Conservation (phyloP, 2,329 filamentous ascomycete genomes). For the Didymosphaeria variabile region DNA sequence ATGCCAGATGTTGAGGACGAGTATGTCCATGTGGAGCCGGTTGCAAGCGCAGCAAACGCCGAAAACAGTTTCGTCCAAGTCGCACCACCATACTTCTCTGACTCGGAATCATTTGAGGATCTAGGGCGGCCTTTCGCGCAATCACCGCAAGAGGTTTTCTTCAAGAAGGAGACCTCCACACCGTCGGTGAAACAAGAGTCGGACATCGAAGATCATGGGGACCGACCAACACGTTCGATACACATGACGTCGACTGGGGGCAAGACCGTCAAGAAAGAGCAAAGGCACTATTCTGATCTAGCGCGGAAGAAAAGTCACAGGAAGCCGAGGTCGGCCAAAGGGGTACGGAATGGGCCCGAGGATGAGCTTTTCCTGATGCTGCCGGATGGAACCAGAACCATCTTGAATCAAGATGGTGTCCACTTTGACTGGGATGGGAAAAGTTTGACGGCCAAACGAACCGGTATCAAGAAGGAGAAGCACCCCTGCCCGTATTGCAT, state of each 20-base stretch:
- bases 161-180: slow-evolving; percentile 30
- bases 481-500: slow-evolving; percentile 17
- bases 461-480: slow-evolving; percentile 1
- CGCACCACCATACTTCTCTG: slow-evolving; percentile 19
- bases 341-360: not conserved
- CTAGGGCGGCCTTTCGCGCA: slow-evolving; percentile 22
- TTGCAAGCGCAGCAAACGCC: not conserved
- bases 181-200: slow-evolving; percentile 34
- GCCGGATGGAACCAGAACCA: not conserved
- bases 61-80: slow-evolving; percentile 27
- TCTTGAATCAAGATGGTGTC: slow-evolving; percentile 2
- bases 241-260: slow-evolving; percentile 35
- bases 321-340: not conserved
- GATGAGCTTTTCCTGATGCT: not conserved
- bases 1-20: slow-evolving; percentile 29
- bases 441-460: not conserved
- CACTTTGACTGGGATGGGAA: not conserved
- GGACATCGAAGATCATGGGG: slow-evolving; percentile 26
- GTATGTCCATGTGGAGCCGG: slow-evolving; percentile 25
- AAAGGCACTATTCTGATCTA: slow-evolving; percentile 4
- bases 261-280: slow-evolving; percentile 36
- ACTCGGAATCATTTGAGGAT: slow-evolving; percentile 27
- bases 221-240: slow-evolving; percentile 29
- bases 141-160: slow-evolving; percentile 33
- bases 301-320: slow-evolving; percentile 17